Conservation (phyloP, 2,329 filamentous ascomycete species). For the Orbilia javanica region DNA sequence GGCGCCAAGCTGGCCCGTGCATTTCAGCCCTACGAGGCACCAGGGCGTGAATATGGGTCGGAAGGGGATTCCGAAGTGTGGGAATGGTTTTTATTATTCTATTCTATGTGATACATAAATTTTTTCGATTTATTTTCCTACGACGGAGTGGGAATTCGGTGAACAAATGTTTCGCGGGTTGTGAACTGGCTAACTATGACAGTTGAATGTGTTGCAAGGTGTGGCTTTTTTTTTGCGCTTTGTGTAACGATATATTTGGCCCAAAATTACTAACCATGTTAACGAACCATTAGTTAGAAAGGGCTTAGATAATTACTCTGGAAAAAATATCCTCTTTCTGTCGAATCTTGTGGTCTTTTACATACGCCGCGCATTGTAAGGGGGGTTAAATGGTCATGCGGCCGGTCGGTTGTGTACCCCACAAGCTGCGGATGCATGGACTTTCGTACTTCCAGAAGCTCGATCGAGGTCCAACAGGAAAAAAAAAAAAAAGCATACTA, state of each 20-base stretch:
- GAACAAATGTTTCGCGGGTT: too few relatives aligned
- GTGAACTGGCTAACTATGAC: too few relatives aligned
- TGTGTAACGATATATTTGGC: not conserved
- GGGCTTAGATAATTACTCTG: not conserved
- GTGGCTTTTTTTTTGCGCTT: slow-evolving; percentile 16
- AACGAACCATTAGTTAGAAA: not conserved
- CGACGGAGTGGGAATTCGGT: not conserved
- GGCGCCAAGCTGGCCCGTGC: not conserved
- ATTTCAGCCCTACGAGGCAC: slow-evolving; percentile 14
- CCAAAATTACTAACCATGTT: not conserved
- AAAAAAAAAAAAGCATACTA: too few relatives aligned
- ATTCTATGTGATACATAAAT: not conserved
- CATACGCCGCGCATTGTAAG: not conserved
- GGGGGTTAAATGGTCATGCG: not conserved
- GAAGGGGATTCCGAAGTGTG: not conserved
- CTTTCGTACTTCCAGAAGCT: too few relatives aligned
- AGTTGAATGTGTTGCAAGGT: slow-evolving; percentile 3
- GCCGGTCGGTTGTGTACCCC: not conserved
- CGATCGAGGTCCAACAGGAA: too few relatives aligned
- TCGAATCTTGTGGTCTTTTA: slow-evolving; percentile 3
- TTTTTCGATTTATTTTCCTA: not conserved
- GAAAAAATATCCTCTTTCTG: slow-evolving; percentile 18
- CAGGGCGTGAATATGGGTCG: not conserved
- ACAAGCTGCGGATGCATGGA: too few relatives aligned
- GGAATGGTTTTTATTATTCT: not conserved